A percentile compares a stretch with the other conserved stretches of the same genome.
phyloP scores from a whole-genome alignment of 169 alveolate species.

The Plasmodium relictum region DNA sequence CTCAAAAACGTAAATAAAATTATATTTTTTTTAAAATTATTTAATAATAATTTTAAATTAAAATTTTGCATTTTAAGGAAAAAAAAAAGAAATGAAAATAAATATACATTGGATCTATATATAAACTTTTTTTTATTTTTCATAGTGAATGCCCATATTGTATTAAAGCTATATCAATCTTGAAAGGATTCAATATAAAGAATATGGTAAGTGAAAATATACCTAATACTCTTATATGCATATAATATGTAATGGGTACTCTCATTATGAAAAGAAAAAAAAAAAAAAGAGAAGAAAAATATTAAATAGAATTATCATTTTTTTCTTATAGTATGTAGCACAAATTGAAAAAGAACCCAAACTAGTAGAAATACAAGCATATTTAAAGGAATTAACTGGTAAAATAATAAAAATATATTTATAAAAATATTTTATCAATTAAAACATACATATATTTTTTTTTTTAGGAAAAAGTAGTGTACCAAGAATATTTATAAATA shows the following conservation, averaged over 20 bases:
- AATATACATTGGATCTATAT: slow-evolving; percentile 3
- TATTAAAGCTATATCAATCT: slow-evolving; percentile 53
- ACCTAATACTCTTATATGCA: not conserved
- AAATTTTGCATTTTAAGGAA: too few species aligned
- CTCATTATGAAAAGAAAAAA: not conserved
- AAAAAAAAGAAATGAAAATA: too few species aligned
- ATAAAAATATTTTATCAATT: not conserved
- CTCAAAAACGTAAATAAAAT: slow-evolving; percentile 59
- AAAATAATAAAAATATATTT: not conserved
- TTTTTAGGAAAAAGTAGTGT: slow-evolving; percentile 60
- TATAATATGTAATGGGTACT: too few species aligned
- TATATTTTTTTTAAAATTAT: too few species aligned
- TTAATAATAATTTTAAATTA: too few species aligned
- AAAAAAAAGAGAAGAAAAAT: not conserved
- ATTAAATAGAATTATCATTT: not conserved
- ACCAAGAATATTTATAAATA: slow-evolving; percentile 69
- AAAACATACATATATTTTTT: not conserved
- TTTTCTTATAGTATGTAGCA: slow-evolving; percentile 31
- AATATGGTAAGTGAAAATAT: slow-evolving; percentile 21
- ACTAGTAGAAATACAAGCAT: slow-evolving; percentile 56
- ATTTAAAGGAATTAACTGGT: slow-evolving; percentile 65
- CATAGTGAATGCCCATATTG: slow-evolving; percentile 69
- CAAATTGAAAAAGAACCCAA: slow-evolving; percentile 65
- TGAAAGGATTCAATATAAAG: slow-evolving; percentile 34
- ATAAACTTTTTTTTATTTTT: slow-evolving; percentile 9